Conservation (phyloP, 2,329 filamentous ascomycete genomes). For the Colletotrichum truncatum region DNA sequence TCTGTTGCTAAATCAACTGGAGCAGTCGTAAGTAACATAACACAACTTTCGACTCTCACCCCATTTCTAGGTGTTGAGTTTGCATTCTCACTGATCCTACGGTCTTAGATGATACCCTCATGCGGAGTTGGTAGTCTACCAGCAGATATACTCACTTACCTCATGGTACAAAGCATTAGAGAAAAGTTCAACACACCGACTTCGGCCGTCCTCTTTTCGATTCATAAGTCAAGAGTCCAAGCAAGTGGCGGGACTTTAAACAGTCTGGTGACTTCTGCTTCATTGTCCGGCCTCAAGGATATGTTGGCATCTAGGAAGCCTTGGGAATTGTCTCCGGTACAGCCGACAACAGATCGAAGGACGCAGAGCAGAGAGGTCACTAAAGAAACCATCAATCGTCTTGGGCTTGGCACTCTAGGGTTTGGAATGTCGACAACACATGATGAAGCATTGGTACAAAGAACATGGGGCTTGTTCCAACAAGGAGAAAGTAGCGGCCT, state of each 20-base stretch:
- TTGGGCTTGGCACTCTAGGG: not conserved
- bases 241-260: not conserved
- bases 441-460: not conserved
- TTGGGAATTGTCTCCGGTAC: not conserved
- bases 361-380: not conserved
- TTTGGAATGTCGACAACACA: not conserved
- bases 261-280: not conserved
- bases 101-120: not conserved
- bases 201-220: not conserved
- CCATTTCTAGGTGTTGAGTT: not conserved
- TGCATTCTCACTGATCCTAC: too few relatives aligned
- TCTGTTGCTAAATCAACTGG: not conserved
- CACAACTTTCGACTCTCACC: not conserved
- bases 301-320: not conserved
- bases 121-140: not conserved
- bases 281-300: not conserved
- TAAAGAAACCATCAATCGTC: not conserved
- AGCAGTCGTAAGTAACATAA: not conserved
- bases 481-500: not conserved
- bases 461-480: not conserved
- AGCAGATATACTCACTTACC: not conserved
- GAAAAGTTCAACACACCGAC: not conserved
- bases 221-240: not conserved
- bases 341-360: not conserved
- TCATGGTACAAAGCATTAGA: not conserved